A percentile compares a stretch with the other conserved stretches of the same genome.
phyloP scores from a whole-genome alignment of 78 protist species.

The Dictyostelium discoideum region DNA sequence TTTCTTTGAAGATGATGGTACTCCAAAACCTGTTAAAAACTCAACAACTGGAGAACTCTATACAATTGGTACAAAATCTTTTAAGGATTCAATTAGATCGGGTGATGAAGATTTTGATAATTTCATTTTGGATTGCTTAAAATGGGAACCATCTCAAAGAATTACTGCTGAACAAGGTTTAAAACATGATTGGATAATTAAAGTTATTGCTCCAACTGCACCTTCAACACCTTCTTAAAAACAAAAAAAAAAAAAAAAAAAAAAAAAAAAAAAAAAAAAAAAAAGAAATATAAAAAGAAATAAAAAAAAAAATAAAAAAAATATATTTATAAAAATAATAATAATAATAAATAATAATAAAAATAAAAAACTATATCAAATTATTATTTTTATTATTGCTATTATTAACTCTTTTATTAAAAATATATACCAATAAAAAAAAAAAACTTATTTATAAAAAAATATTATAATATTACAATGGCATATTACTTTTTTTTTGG shows the following conservation, averaged over 20 bases:
- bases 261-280: background rate
- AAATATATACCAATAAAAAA: background rate
- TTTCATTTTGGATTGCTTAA: slow-evolving; percentile 54
- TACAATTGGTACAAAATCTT: slow-evolving; percentile 16
- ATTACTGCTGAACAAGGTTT: slow-evolving; percentile 71
- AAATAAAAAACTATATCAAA: no score
- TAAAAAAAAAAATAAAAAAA: background rate
- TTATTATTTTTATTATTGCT: no score
- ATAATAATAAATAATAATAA: no score
- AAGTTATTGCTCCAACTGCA: background rate
- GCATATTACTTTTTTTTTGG: no score
- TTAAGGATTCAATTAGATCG: slow-evolving; percentile 6
- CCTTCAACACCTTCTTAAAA: slow-evolving; percentile 18
- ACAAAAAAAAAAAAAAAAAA: background rate
- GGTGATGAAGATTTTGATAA: slow-evolving; percentile 51
- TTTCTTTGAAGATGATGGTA: slow-evolving; percentile 46
- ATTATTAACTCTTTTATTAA: background rate
- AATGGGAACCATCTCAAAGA: slow-evolving; percentile 61
- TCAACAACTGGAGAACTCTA: slow-evolving; percentile 8
- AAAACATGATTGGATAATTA: slow-evolving; percentile 52
- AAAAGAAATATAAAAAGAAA: background rate
- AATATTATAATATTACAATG: background rate
- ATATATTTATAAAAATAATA: no score
- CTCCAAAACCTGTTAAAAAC: slow-evolving; percentile 21
- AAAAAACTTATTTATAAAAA: background rate